A percentile compares a stretch with the other conserved stretches of the same genome.
phyloP scores from a whole-genome alignment of 495 filamentous ascomycete species.

The Aspergillus homomorphus region DNA sequence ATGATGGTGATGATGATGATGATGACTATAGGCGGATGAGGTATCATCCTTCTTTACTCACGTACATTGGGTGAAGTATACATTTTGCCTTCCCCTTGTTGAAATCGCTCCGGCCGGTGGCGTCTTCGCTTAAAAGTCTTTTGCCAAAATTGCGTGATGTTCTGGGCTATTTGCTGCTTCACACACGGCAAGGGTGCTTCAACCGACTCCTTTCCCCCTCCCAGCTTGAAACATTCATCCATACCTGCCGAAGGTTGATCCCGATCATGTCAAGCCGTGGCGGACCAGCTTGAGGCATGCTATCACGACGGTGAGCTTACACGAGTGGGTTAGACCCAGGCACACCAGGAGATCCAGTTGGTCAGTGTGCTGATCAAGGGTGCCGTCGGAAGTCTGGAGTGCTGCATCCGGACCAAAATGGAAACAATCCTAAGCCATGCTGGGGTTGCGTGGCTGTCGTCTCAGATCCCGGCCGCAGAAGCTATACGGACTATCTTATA shows the following conservation, averaged over 20 bases:
- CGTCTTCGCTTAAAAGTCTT: background rate
- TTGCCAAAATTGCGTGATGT: background rate
- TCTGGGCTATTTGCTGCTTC: background rate
- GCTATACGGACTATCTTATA: constrained; percentile 4
- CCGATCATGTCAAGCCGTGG: background rate
- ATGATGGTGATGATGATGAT: too few relatives aligned
- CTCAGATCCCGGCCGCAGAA: background rate
- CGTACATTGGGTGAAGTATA: background rate
- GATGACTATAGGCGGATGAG: background rate
- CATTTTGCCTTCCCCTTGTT: background rate
- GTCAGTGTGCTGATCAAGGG: constrained; percentile 5
- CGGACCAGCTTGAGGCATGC: background rate
- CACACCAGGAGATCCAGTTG: constrained; percentile 6
- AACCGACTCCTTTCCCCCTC: background rate
- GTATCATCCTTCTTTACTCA: background rate
- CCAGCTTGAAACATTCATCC: background rate
- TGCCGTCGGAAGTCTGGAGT: constrained; percentile 5
- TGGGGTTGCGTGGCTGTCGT: constrained; percentile 11
- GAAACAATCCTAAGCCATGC: constrained; percentile 5
- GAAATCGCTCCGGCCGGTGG: background rate
- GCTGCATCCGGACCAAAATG: constrained; percentile 14
- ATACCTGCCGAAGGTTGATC: background rate
- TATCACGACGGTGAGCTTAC: constrained; percentile 2
- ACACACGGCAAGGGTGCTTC: background rate
- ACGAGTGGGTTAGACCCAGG: constrained; percentile 13